Base-by-base conservation (phyloP, 225 moss, liverwort and hornwort genomes). In the Polytrichum formosum region DNA sequence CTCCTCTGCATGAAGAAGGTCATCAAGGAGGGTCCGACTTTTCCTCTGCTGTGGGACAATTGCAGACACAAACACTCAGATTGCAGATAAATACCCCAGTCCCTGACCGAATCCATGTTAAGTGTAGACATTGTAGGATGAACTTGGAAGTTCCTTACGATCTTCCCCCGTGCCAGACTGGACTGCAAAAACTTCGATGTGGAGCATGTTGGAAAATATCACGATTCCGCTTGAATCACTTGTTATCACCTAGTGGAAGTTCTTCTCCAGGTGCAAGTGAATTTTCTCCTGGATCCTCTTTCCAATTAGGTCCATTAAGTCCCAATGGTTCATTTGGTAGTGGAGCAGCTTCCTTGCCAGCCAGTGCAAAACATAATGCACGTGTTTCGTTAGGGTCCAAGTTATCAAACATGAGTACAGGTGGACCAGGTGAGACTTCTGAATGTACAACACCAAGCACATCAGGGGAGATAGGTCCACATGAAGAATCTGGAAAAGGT, bases 121-220 rank as follows among this genome's bases (percentile, higher is more conserved):
- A 71, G 21, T 98, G 98, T 81, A 84, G 90, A 58, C 85, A 91
- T 73, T 98, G 98, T 78, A 73, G 64, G 20, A 59, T 88, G 58
- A 83, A 85, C 63, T 75, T 98, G 33, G 83, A 83, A 72, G 88
- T 94, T 56, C 92, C 98, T 7, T 16, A 56, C 19, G 85, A 85
- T 67, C 87, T 98, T 63, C 77, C 87, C 64, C 82, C 81, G 26
- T 82, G 82, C 46, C 88, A 85, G 69, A 84, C 74, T 65, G 85
- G 69, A 61, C 78, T 81, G 27, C 98, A 98, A 72, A 92, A 87
- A 70, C 83, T 98, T 28, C 88, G 98, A 19, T 98, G 98, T 66
- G 94, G 98, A 20, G 77, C 91, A 1, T 98, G 98, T 70, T 83
- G 72, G 86, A 91, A 83, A 76, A 84, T 91, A 23, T 94, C 90